A percentile compares a stretch with the other conserved stretches of the same genome.
These are phyloP conservation scores for Scutellaria baicalensis DNA, from an alignment of 257 asterid genomes.

Conservation along the genomic window DNA sequence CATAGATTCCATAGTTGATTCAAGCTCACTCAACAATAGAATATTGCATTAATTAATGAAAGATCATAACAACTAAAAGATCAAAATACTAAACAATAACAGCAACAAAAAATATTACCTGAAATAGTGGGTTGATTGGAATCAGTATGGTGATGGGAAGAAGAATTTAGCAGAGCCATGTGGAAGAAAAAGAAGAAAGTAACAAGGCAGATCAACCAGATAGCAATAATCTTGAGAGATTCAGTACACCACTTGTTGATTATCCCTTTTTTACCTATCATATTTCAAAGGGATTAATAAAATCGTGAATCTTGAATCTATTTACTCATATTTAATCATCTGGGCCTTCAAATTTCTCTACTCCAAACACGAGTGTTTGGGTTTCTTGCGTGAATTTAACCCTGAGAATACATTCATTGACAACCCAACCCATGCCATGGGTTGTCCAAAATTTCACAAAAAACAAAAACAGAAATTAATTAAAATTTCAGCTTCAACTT, in stretches of 20 bases:
- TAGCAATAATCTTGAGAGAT: constrained; percentile 30
- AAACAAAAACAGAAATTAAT: too few species aligned
- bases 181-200: constrained; percentile 45
- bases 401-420: too few species aligned
- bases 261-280: constrained; percentile 32
- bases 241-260: constrained; percentile 30
- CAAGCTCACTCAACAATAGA: not conserved
- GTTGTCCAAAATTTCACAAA: too few species aligned
- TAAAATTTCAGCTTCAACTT: too few species aligned
- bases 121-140: constrained; percentile 13
- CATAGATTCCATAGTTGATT: not conserved
- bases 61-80: not conserved
- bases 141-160: constrained; percentile 16
- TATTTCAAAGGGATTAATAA: not conserved
- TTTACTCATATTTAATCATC: not conserved
- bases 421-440: too few species aligned
- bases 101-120: constrained; percentile 12
- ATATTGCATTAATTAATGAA: not conserved
- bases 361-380: not conserved
- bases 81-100: not conserved
- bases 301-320: constrained; percentile 2
- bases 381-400: not conserved
- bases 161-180: constrained; percentile 42
- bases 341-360: not conserved
- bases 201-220: constrained; percentile 53